Evolutionary conservation across 768 basidiomycete species (phyloP).

Genomic region (Fibroporia radiculosa): DNA sequence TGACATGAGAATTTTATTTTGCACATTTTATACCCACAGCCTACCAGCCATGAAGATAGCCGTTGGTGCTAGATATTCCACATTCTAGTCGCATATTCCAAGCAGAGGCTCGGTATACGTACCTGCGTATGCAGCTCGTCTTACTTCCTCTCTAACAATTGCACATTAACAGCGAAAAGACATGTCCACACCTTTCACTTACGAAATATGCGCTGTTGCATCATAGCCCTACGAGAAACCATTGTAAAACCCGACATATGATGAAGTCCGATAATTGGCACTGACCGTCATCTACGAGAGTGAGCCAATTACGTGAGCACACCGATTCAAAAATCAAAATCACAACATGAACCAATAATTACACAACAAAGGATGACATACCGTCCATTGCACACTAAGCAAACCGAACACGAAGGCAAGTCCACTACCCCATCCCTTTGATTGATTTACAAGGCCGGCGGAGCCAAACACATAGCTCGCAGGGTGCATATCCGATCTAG

Average conservation of each 20-base stretch:
- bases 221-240: conserved; percentile 54
- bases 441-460: conserved; percentile 66
- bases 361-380: conserved; percentile 25
- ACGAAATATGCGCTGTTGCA: conserved; percentile 79
- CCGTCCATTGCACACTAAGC: conserved; percentile 84
- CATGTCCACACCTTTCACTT: too few relatives aligned
- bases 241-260: not conserved
- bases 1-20: not conserved
- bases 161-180: too few relatives aligned
- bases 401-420: conserved; percentile 81
- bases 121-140: conserved; percentile 73
- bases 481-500: conserved; percentile 70
- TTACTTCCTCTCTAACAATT: conserved; percentile 82
- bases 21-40: not conserved
- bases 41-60: conserved; percentile 53
- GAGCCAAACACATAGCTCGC: conserved; percentile 76
- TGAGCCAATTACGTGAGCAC: not conserved
- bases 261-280: not conserved
- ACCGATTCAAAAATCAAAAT: not conserved
- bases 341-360: not conserved
- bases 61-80: conserved; percentile 33
- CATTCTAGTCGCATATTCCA: not conserved
- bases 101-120: conserved; percentile 11
- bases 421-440: conserved; percentile 73
- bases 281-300: conserved; percentile 48